A percentile compares a stretch with the other conserved stretches of the same genome.
Conservation (phyloP, 805 yeast species). For the Lipomyces sp. region DNA sequence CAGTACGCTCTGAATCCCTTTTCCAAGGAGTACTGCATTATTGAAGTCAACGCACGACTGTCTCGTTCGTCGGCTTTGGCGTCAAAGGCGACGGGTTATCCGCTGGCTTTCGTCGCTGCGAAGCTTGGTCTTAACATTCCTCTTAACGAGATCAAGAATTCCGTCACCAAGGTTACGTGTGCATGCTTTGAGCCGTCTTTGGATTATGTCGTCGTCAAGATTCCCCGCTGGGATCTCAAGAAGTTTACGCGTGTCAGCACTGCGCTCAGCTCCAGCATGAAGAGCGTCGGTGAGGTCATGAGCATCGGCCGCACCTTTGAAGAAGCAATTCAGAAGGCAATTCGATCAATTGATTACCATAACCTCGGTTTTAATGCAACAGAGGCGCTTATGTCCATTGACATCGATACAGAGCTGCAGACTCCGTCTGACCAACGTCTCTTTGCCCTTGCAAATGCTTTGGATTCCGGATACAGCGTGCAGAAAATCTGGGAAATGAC, state of each 20-base stretch:
- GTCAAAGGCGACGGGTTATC: constrained; percentile 98
- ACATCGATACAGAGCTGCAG: constrained; percentile 87
- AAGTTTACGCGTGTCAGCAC: constrained; percentile 91
- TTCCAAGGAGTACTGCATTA: constrained; percentile 91
- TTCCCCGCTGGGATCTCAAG: constrained; percentile 98
- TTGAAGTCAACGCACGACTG: constrained; percentile 96
- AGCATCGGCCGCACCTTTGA: constrained; percentile 95
- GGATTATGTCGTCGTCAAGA: constrained; percentile 94
- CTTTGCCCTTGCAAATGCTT: constrained; percentile 94
- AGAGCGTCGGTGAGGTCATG: constrained; percentile 99
- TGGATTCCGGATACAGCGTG: constrained; percentile 82
- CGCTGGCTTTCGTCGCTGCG: constrained; percentile 97
- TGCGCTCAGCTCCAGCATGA: constrained; percentile 87
- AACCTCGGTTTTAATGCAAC: constrained; percentile 88
- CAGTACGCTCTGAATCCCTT: constrained; percentile 94
- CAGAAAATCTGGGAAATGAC: constrained; percentile 89
- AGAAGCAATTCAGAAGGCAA: constrained; percentile 97
- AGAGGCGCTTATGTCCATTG: constrained; percentile 81
- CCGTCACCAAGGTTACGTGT: constrained; percentile 90
- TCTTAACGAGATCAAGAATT: constrained; percentile 83
- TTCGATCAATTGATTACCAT: constrained; percentile 92
- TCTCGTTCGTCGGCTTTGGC: constrained; percentile 99
- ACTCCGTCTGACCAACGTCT: constrained; percentile 97
- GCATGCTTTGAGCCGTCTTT: constrained; percentile 97
- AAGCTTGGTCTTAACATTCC: constrained; percentile 92